Evolutionary conservation across 352 stramenopile genomes (phyloP).

Genomic region (Phytophthora aleatoria): DNA sequence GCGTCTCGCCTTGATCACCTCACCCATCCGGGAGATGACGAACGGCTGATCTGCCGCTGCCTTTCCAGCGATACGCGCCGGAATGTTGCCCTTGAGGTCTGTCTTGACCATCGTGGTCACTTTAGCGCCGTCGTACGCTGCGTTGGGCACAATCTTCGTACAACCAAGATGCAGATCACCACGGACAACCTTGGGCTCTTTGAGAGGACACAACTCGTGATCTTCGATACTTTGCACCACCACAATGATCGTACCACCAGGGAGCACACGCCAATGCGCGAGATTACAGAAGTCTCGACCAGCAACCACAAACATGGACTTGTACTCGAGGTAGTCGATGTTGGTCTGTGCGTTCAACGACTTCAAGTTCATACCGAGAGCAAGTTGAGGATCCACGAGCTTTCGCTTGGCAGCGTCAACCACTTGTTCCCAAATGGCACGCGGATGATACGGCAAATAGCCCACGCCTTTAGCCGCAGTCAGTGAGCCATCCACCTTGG

Average conservation of each 20-base stretch:
- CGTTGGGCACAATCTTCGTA: conserved; percentile 72
- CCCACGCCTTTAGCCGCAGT: conserved; percentile 62
- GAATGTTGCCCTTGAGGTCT: conserved; percentile 75
- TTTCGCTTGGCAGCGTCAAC: conserved; percentile 56
- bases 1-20: conserved; percentile 60
- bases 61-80: conserved; percentile 63
- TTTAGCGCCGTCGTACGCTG: conserved; percentile 53
- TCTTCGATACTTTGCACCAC: conserved; percentile 74
- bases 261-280: conserved; percentile 69
- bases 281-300: conserved; percentile 78
- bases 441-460: conserved; percentile 55
- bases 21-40: conserved; percentile 57
- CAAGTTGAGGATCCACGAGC: conserved; percentile 62
- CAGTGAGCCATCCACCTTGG: conserved; percentile 68
- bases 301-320: conserved; percentile 75
- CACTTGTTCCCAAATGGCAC: conserved; percentile 57
- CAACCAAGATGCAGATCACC: conserved; percentile 67
- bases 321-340: conserved; percentile 82
- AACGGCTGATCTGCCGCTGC: conserved; percentile 70
- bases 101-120: conserved; percentile 78
- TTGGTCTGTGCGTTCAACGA: conserved; percentile 60
- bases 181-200: conserved; percentile 74
- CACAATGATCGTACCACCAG: conserved; percentile 70
- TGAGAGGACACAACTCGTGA: conserved; percentile 52
- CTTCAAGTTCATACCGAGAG: conserved; percentile 44